These are phyloP conservation scores for Eucalyptus coolabah DNA, from an alignment of 345 rosid genomes.

Conservation along the genomic window DNA sequence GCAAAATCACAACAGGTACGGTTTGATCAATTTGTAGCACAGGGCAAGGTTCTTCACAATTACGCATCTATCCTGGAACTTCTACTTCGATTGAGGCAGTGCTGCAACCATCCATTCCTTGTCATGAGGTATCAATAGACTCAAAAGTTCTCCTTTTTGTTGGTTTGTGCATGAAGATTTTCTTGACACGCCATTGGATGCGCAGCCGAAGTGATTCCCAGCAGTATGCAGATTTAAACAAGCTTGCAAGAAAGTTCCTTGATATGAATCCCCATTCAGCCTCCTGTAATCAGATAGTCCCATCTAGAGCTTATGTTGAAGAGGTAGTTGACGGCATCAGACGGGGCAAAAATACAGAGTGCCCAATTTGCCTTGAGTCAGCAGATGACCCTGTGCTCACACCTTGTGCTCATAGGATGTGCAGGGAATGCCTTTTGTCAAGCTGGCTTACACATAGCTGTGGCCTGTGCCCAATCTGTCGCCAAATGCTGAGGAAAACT, in stretches of 20 bases:
- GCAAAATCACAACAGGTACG: constrained; percentile 30
- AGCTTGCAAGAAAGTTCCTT: constrained; percentile 48
- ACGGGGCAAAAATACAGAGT: constrained; percentile 34
- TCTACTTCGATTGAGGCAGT: constrained; percentile 57
- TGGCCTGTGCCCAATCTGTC: constrained; percentile 50
- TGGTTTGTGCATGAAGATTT: neutral
- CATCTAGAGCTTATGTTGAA: constrained; percentile 32
- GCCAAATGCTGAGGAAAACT: constrained; percentile 20
- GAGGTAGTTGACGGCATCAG: constrained; percentile 44
- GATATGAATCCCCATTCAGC: constrained; percentile 13
- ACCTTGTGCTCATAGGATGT: constrained; percentile 61
- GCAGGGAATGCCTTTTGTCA: constrained; percentile 54
- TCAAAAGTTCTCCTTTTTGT: neutral
- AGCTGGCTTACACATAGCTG: constrained; percentile 35
- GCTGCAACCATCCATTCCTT: constrained; percentile 71
- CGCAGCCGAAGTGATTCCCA: constrained; percentile 39
- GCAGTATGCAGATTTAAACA: constrained; percentile 41
- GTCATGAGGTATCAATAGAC: constrained; percentile 38
- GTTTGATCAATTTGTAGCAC: constrained; percentile 60
- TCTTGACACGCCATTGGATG: neutral
- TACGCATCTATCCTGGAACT: constrained; percentile 59
- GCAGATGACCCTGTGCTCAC: constrained; percentile 69
- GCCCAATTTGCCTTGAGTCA: constrained; percentile 58
- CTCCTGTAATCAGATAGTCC: constrained; percentile 9
- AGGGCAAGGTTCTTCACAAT: constrained; percentile 69